Base-by-base conservation (phyloP, 768 basidiomycete genomes). In the Tricholoma bakamatsutake region DNA sequence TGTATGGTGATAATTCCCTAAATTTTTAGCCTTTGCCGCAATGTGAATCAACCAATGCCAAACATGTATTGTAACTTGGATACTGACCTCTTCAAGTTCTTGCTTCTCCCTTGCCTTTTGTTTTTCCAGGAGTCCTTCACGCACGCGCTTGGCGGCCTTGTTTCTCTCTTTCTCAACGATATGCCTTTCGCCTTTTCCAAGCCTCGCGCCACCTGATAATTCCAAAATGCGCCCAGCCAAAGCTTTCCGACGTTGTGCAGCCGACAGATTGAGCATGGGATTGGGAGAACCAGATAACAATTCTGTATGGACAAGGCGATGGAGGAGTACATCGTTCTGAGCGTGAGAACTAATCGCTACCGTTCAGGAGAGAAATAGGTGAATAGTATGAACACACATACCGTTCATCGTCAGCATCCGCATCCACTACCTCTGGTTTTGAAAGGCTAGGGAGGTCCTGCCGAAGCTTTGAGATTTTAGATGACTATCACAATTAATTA, bases 1-100 rank as follows among this genome's bases (percentile, higher is more conserved):
- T 4, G 78, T 74, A 37, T 88, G 90, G 61, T 93, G 90, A 66
- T 92, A 93, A 67, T 91, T 93, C 15, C 91, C 91, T 58, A 89
- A 59, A 59, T 88, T 80, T 70, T 92, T 93, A 5, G 90, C 89
- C 91, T 93, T 55, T 11, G 56, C 59, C 47, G 59, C 61, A 53
- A 28, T 30, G 39, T 34, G 15, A 39, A 30, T 56, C 39, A 52
- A 46, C 50, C 49, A 40, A 52, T 15, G 8, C 28, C 17, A 13
- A 35, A 47, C 40, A 54, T 33, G n/a, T 17, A 21, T 50, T 31
- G 3, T 50, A 60, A 18, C 24, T 71, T 73, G 67, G 49, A 68
- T 65, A 62, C 67, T 42, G 42, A 90, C 91, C 83, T 91, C 87
- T 64, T 88, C 84, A 7, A 92, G 70, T 39, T 79, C 65, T 56